Evolutionary conservation across 495 filamentous ascomycete species (phyloP).

Genomic region (Hyaloscypha hepaticicola): DNA sequence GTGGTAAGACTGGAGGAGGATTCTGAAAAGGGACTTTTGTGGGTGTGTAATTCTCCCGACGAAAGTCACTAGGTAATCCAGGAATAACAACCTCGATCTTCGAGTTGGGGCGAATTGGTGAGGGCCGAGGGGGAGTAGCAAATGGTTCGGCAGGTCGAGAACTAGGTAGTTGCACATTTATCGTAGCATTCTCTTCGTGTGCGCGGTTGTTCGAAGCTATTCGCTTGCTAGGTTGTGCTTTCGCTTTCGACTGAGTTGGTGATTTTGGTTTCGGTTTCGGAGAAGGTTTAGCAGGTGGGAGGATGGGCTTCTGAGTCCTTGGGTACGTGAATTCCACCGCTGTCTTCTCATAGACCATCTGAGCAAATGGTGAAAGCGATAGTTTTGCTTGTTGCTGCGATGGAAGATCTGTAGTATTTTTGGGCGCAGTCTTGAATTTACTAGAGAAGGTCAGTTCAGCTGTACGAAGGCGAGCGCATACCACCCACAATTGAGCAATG

Average conservation of each 20-base stretch:
- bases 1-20: neutral
- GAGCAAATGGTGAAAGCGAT: constrained; percentile 29
- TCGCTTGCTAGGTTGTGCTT: constrained; percentile 22
- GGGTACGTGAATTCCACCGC: constrained; percentile 28
- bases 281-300: constrained; percentile 17
- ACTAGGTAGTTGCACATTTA: constrained; percentile 32
- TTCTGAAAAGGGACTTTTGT: constrained; percentile 1
- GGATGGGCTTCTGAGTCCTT: constrained; percentile 20
- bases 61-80: constrained; percentile 16
- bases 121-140: constrained; percentile 14
- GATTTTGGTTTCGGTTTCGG: constrained; percentile 24
- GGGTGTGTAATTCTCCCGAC: constrained; percentile 21
- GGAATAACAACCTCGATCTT: constrained; percentile 26
- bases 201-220: constrained; percentile 28
- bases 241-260: constrained; percentile 24
- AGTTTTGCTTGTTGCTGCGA: constrained; percentile 1
- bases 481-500: constrained; percentile 53
- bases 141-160: neutral
- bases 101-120: constrained; percentile 12
- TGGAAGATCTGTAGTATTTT: constrained; percentile 1
- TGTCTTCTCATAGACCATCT: constrained; percentile 27
- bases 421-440: constrained; percentile 61
- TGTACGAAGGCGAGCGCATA: constrained; percentile 13
- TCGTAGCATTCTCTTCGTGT: constrained; percentile 32
- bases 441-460: constrained; percentile 41